Base-by-base conservation (phyloP, 2,329 filamentous ascomycete genomes). In the Fusarium anguioides region DNA sequence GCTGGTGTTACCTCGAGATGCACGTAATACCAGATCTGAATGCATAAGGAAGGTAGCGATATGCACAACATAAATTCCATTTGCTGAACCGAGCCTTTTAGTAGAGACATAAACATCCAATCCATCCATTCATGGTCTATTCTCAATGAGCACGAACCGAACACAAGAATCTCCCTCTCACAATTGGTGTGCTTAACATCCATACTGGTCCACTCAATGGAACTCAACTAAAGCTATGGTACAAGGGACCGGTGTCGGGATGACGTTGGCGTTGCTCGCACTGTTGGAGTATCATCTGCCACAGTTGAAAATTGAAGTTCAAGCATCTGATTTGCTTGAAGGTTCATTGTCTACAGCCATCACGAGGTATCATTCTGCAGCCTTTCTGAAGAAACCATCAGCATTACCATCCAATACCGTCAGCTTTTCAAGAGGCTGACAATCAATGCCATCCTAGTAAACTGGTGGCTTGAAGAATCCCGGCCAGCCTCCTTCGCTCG, bases 21-120 rank as follows among this genome's bases (percentile, higher is more conserved):
- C 66, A 71, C 46, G 63, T 45, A 64, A 58, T 63, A 59, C 45
- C 40, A 64, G 66, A 65, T 67, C 66, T 62, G 35, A 45, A 61
- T 70, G 66, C 64, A 70, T 53, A n/a, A n/a, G n/a, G n/a, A n/a
- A n/a, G n/a, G n/a, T n/a, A 72, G 68, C 41, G 40, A 63, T 51
- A 71, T 70, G 69, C 69, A 71, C 66, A 71, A 72, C 69, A 71
- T 70, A 64, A 61, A 60, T 53, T 55, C 49, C 27, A 29, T 29
- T 12, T 50, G 52, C 67, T 36, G 49, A 64, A 15, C 50, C 31
- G 31, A 33, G 48, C 48, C n/a, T 40, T 48, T 40, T 29, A 64
- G 45, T 7, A 31, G 29, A 31, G 29, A 67, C 46, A 70, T 44
- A 52, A 48, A 58, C 29, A 29, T 29, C 24, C 24, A 6, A 26